Evolutionary conservation across 179 eudicot species (phyloP).

Genomic region (Silene noctiflora): DNA sequence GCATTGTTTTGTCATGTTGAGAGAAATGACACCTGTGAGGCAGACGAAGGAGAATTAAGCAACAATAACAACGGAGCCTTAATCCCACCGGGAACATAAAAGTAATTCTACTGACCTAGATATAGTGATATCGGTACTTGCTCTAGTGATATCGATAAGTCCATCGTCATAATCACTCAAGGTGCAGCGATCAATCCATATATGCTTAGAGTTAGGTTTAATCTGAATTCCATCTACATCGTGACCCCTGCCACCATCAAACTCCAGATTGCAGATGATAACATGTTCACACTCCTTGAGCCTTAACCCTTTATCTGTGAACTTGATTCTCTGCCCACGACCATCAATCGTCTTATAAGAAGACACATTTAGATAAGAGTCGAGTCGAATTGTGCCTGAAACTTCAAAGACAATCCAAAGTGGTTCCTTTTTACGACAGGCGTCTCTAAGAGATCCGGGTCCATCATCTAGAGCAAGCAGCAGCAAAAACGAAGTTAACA

Average conservation of each 20-base stretch:
- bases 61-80: neutral
- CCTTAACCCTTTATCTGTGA: conserved; percentile 76
- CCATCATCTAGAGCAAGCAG: conserved; percentile 59
- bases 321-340: conserved; percentile 69
- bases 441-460: conserved; percentile 86
- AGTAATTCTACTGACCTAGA: conserved; percentile 46
- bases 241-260: conserved; percentile 80
- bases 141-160: conserved; percentile 72
- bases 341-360: conserved; percentile 87
- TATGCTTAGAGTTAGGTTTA: conserved; percentile 79
- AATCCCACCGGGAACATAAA: no score
- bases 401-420: conserved; percentile 81
- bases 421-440: conserved; percentile 71
- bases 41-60: conserved; percentile 5
- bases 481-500: neutral
- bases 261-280: conserved; percentile 70
- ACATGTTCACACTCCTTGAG: conserved; percentile 89
- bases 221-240: conserved; percentile 89
- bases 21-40: conserved; percentile 63
- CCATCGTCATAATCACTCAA: conserved; percentile 77
- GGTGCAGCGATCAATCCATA: conserved; percentile 90
- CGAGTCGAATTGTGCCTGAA: conserved; percentile 69
- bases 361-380: conserved; percentile 59
- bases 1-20: conserved; percentile 79
- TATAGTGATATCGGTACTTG: conserved; percentile 79